phyloP scores from a whole-genome alignment of 1,284 basidiomycete genomes.

The Cystobasidium pallidum region DNA sequence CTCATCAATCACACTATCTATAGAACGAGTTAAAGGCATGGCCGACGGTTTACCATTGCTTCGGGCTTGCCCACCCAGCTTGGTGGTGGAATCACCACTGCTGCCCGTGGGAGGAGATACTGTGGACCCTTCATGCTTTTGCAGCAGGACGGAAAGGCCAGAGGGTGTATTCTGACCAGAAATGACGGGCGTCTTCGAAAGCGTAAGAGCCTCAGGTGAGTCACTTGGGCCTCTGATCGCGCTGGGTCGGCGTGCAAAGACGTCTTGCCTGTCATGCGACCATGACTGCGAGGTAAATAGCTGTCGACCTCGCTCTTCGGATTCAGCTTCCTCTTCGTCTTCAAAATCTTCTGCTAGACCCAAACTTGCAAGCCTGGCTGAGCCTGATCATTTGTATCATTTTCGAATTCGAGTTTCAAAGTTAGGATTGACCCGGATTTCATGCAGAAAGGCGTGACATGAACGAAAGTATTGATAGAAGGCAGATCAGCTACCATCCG shows the following conservation, averaged over 20 bases:
- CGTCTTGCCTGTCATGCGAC: conserved; percentile 23
- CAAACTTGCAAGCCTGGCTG: conserved; percentile 37
- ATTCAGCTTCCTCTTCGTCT: conserved; percentile 17
- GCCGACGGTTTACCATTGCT: background rate
- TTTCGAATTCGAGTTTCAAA: background rate
- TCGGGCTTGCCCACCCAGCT: background rate
- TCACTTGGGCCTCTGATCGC: conserved; percentile 16
- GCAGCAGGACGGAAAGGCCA: conserved; percentile 29
- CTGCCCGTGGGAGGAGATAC: conserved; percentile 4
- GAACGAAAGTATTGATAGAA: background rate
- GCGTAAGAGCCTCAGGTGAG: conserved; percentile 5
- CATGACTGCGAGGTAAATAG: conserved; percentile 10
- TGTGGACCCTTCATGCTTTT: conserved; percentile 29
- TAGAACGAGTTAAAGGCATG: background rate
- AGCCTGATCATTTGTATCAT: conserved; percentile 16
- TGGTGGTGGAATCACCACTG: conserved; percentile 8
- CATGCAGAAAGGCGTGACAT: background rate
- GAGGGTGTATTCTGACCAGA: conserved; percentile 35
- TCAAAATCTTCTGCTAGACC: conserved; percentile 29
- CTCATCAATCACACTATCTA: conserved; percentile 9
- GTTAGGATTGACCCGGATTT: conserved; percentile 6
- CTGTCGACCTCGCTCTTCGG: conserved; percentile 7
- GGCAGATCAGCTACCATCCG: background rate
- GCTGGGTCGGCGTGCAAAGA: conserved; percentile 25
- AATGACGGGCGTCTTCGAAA: conserved; percentile 27